Base-by-base conservation (phyloP, 306 rosid species). In the Castanea mollissima region DNA sequence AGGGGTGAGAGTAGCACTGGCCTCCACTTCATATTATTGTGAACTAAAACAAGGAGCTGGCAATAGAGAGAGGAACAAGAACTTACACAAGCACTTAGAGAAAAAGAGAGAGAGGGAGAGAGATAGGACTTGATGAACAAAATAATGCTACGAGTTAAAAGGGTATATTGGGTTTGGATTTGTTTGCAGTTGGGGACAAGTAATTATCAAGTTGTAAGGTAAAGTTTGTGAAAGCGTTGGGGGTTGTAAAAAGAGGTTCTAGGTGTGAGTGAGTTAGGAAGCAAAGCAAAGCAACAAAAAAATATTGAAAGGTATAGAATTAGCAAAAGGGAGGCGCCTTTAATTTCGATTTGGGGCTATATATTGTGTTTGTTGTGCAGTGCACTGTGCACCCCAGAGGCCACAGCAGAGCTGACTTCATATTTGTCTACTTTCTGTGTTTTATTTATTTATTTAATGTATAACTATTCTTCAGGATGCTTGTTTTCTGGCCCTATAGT, bases 291-390 rank as follows among this genome's bases (percentile, higher is more conserved):
- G 51, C 35, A 70, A 58, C 44, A 15, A 57, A 51, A 57, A 57
- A 18, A 19, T 21, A 77, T 21, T 55, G 67, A 23, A 56, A 56
- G 41, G 56, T 6, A 34, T 16, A 14, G 41, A 44, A 11, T 49
- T 11, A 25, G 67, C 46, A 75, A 67, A 76, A 56, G 81, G 72
- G 81, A 3, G 75, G 87, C 75, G 38, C 84, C 81, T 83, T 79
- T 75, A 79, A 23, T 71, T 46, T 58, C 18, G 63, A 57, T 21
- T 32, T 59, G 76, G 63, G 76, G 69, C 18, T 69, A 51, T 75
- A 14, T 56, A 25, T 18, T 14, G 74, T 15, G 12, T 2, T 20
- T 29, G 41, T 3, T 12, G 54, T 49, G 54, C 54, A 49, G 54
- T 49, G 16, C 54, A 41, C 46, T 8, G 46, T 44, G 55, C 70